Evolutionary conservation across 352 stramenopile species (phyloP).

Genomic region (Phytophthora crassamura): DNA sequence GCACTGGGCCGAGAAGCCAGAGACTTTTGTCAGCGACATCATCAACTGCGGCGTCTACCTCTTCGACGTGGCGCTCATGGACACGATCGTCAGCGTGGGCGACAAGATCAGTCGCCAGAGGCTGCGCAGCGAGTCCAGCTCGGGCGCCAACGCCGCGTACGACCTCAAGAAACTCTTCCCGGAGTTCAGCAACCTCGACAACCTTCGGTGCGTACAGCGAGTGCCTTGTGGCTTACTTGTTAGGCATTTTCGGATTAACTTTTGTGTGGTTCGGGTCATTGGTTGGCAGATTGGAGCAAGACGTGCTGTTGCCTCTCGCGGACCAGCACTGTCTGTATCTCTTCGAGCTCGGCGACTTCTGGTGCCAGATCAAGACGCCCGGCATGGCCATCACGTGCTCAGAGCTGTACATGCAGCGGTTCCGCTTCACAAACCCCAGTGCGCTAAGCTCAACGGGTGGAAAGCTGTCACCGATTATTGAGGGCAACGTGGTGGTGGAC

Average conservation of each 20-base stretch:
- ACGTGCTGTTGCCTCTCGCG: conserved; percentile 82
- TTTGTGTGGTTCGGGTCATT: conserved; percentile 1
- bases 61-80: conserved; percentile 83
- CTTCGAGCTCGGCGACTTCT: conserved; percentile 89
- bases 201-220: conserved; percentile 59
- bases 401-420: conserved; percentile 92
- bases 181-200: conserved; percentile 88
- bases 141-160: conserved; percentile 74
- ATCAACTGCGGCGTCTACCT: conserved; percentile 93
- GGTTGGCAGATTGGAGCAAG: conserved; percentile 74
- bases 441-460: conserved; percentile 79
- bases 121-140: conserved; percentile 77
- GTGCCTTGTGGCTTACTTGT: neutral
- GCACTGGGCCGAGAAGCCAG: conserved; percentile 90
- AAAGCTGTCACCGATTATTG: conserved; percentile 86
- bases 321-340: conserved; percentile 79
- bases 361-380: conserved; percentile 92
- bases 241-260: conserved; percentile 13
- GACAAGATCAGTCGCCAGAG: conserved; percentile 83
- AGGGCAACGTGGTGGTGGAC: conserved; percentile 90
- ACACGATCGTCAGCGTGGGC: conserved; percentile 78
- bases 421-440: conserved; percentile 90
- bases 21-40: conserved; percentile 92
- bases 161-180: conserved; percentile 89
- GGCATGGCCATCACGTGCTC: conserved; percentile 92